phyloP scores from a whole-genome alignment of 164 flowering plant species.

The Pachysandra terminalis region DNA sequence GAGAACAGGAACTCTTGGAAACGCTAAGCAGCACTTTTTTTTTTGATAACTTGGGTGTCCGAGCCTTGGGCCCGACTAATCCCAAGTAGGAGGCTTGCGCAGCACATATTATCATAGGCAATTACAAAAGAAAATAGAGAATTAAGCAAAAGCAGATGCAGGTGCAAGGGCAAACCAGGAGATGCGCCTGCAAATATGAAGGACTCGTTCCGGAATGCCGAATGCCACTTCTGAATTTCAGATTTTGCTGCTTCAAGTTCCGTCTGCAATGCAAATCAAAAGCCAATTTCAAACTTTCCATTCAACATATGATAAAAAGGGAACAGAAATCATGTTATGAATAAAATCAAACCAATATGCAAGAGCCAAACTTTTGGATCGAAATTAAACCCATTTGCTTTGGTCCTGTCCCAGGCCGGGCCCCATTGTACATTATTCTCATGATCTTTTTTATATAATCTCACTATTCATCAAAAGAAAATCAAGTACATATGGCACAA shows the following conservation, averaged over 20 bases:
- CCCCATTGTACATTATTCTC: too few relatives aligned
- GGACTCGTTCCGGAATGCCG: constrained; percentile 75
- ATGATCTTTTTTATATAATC: too few relatives aligned
- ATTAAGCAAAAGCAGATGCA: constrained; percentile 32
- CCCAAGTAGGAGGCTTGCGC: too few relatives aligned
- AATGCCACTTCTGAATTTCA: constrained; percentile 87
- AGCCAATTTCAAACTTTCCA: neutral
- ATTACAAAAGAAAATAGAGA: neutral
- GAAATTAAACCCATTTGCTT: too few relatives aligned
- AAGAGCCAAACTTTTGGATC: too few relatives aligned
- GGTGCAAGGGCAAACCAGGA: constrained; percentile 45
- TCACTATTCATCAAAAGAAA: too few relatives aligned
- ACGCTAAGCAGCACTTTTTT: neutral
- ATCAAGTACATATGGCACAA: too few relatives aligned
- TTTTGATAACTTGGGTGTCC: too few relatives aligned
- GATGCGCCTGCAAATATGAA: constrained; percentile 54
- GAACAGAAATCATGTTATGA: neutral
- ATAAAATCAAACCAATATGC: neutral
- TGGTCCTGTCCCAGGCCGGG: too few relatives aligned
- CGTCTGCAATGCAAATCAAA: constrained; percentile 34
- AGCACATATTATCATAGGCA: too few relatives aligned
- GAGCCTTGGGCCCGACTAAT: too few relatives aligned
- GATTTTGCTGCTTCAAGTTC: constrained; percentile 83
- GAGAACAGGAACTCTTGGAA: neutral
- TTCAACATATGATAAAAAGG: neutral